Conservation (phyloP, 73 alveolate species). For the Diophrys appendiculata region DNA sequence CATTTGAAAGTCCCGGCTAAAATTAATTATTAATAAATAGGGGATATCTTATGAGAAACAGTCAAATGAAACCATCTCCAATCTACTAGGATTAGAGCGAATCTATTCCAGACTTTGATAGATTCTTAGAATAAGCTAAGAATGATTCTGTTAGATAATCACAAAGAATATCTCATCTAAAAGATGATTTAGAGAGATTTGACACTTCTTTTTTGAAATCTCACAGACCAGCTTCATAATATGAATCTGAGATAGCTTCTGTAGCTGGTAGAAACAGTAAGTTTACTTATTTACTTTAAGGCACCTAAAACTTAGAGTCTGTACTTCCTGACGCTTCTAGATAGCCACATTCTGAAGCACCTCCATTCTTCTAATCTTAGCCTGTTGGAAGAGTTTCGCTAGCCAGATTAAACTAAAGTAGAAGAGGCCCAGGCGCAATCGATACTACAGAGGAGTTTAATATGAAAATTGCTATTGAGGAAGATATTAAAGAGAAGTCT, state of each 20-base stretch:
- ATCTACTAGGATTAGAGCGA: not conserved
- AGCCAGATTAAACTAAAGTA: too few species aligned
- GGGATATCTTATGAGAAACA: not conserved
- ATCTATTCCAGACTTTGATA: not conserved
- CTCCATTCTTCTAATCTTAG: too few species aligned
- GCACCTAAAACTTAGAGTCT: not conserved
- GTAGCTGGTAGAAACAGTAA: not conserved
- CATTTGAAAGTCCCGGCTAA: not conserved
- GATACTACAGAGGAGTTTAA: slow-evolving; percentile 11
- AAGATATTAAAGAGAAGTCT: slow-evolving; percentile 22
- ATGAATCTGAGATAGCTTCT: not conserved
- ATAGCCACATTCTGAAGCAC: not conserved
- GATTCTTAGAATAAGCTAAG: not conserved
- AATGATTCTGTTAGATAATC: not conserved
- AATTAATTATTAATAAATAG: not conserved
- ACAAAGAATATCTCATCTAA: not conserved
- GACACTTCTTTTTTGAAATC: not conserved
- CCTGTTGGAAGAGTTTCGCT: too few species aligned
- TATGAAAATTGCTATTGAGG: slow-evolving; percentile 41
- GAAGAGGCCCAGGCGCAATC: too few species aligned
- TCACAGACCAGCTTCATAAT: not conserved
- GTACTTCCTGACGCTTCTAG: not conserved
- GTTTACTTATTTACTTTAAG: not conserved
- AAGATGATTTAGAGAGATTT: not conserved
- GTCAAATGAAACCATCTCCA: not conserved